Conservation (phyloP, 371 early-diverging fungal species). For the Vairimorpha ceranae region DNA sequence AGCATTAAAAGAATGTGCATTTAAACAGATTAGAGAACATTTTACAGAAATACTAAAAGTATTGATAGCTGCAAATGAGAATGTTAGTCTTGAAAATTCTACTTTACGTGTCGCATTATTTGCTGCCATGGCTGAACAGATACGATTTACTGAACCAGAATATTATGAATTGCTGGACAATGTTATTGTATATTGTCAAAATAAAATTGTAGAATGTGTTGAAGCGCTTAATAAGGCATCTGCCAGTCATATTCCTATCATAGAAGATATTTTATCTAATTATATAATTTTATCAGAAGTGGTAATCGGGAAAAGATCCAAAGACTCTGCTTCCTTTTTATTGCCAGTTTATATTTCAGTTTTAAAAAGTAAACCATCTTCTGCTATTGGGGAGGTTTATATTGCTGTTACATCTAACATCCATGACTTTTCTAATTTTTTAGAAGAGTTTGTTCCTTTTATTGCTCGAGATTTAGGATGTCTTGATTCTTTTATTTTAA, state of each 20-base stretch:
- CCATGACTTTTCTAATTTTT: constrained; percentile 32
- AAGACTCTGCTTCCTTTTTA: constrained; percentile 13
- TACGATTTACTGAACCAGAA: constrained; percentile 3
- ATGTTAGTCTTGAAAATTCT: constrained; percentile 34
- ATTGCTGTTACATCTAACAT: constrained; percentile 38
- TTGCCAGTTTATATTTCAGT: constrained; percentile 38
- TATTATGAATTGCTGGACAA: constrained; percentile 26
- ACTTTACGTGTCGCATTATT: constrained; percentile 48
- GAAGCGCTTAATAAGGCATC: constrained; percentile 11
- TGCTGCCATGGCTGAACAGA: constrained; percentile 44
- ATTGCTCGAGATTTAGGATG: constrained; percentile 45
- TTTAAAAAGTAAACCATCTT: constrained; percentile 5
- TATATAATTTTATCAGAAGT: constrained; percentile 52
- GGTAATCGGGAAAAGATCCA: constrained; percentile 3
- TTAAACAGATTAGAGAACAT: constrained; percentile 31
- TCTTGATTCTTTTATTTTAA: constrained; percentile 36
- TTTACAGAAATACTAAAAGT: constrained; percentile 40
- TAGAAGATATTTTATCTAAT: constrained; percentile 56
- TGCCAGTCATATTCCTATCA: constrained; percentile 21
- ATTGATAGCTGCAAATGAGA: constrained; percentile 27
- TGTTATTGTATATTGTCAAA: constrained; percentile 26
- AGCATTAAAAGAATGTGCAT: not conserved
- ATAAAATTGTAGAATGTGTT: constrained; percentile 37
- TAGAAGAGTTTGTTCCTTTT: constrained; percentile 40
- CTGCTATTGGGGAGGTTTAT: constrained; percentile 57